Base-by-base conservation (phyloP, 2,329 filamentous ascomycete species). In the Aspergillus alliaceus region DNA sequence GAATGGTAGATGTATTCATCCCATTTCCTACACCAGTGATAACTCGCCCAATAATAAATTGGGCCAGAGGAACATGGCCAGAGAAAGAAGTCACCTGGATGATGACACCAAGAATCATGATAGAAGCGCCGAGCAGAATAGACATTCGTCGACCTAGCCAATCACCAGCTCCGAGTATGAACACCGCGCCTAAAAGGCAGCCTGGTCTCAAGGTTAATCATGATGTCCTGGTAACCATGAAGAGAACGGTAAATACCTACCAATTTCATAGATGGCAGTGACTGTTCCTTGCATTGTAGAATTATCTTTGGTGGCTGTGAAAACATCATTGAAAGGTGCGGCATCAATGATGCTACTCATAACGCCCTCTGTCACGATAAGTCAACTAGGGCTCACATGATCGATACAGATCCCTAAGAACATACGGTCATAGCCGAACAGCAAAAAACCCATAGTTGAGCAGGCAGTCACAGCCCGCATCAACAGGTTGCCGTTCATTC, bases 111-210 rank as follows among this genome's bases (percentile, higher is more conserved):
- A 75, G 12, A 18, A 69, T 56, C 66, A 75, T 65, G 58, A 86
- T 82, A 40, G 82, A 67, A 31, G 82, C 79, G 51, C 85, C 85
- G 44, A 80, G 74, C 63, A 85, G 82, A 53, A 82, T 79, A 0
- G 82, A 76, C 31, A 70, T 75, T 12, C 66, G 71, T 18, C 73
- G 72, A 20, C 73, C 73, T 20, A 73, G 59, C 6, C 58, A 48
- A 34, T 72, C 64, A 58, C 71, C 71, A 12, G 62, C 67, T 40
- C 64, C 56, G 18, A 70, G 63, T 8, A 64, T 65, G 51, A 73
- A 68, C 34, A 73, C 59, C 3, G 70, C 69, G 50, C 72, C 72
- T 35, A 68, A 67, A 62, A 74, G 67, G 58, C 71, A 73, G 18
- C 81, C 81, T 34, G 82, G 71, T 29, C 27, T 9, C 27, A 29